Conservation (phyloP, 768 basidiomycete genomes). For the Mycena indigotica region DNA sequence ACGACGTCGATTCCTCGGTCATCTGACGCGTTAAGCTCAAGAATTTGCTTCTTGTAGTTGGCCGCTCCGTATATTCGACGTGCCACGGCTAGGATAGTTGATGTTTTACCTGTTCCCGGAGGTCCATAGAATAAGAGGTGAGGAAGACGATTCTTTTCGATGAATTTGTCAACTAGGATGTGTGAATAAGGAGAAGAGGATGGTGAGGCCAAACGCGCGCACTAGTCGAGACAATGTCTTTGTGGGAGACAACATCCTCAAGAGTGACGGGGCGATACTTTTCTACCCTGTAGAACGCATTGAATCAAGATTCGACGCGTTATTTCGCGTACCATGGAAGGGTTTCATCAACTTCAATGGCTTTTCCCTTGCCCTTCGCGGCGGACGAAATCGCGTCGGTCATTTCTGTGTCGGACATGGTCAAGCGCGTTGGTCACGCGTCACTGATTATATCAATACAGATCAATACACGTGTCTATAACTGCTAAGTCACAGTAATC, state of each 20-base stretch:
- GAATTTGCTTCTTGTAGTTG: slow-evolving; percentile 86
- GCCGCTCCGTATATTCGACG: slow-evolving; percentile 83
- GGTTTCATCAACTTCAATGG: slow-evolving; percentile 55
- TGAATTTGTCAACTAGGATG: slow-evolving; percentile 87
- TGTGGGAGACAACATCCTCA: slow-evolving; percentile 95
- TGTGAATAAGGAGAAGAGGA: slow-evolving; percentile 13
- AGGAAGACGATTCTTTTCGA: slow-evolving; percentile 90
- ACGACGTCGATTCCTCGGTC: slow-evolving; percentile 99
- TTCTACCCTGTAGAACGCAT: slow-evolving; percentile 74
- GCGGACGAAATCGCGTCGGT: slow-evolving; percentile 19
- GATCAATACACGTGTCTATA: not conserved
- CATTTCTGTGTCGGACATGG: slow-evolving; percentile 10
- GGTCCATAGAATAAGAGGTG: slow-evolving; percentile 98
- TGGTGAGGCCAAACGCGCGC: slow-evolving; percentile 30
- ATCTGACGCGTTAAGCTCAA: slow-evolving; percentile 98
- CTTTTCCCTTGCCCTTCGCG: slow-evolving; percentile 77
- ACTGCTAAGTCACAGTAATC: slow-evolving; percentile 11
- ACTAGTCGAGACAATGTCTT: slow-evolving; percentile 96
- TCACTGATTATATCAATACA: too few relatives aligned
- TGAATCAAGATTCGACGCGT: slow-evolving; percentile 4
- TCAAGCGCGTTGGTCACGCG: too few relatives aligned
- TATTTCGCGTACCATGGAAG: slow-evolving; percentile 74
- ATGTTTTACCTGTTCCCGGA: slow-evolving; percentile 98
- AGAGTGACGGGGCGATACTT: slow-evolving; percentile 93
- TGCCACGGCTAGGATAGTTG: slow-evolving; percentile 94